Percentiles rank a stretch among this genome's conserved stretches.
phyloP scores from a whole-genome alignment of 345 rosid genomes.

The Pugionium cornutum region DNA sequence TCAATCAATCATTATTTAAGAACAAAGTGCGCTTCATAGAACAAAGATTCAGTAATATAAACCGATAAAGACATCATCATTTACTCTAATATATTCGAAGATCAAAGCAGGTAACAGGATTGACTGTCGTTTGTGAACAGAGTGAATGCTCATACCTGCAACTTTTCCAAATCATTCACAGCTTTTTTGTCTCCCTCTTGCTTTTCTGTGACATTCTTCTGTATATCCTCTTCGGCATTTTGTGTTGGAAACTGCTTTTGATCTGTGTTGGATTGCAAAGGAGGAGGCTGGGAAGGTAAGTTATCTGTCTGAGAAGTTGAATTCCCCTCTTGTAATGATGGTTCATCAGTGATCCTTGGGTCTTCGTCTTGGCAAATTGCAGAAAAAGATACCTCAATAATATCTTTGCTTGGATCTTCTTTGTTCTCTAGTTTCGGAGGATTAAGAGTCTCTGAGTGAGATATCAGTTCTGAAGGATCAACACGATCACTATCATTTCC shows the following conservation, averaged over 20 bases:
- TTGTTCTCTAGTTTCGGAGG: conserved; percentile 19
- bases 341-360: background rate
- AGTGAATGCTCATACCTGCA: conserved; percentile 6
- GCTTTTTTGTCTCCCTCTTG: conserved; percentile 22
- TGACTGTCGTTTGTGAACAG: background rate
- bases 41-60: background rate
- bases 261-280: conserved; percentile 7
- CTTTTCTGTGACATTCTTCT: conserved; percentile 16
- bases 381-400: conserved; percentile 7
- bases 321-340: conserved; percentile 27
- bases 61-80: conserved; percentile 20
- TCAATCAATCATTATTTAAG: conserved; percentile 5
- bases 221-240: conserved; percentile 11
- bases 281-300: conserved; percentile 12
- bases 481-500: conserved; percentile 2
- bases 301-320: conserved; percentile 30
- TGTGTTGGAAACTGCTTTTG: conserved; percentile 8
- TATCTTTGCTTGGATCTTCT: conserved; percentile 25
- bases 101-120: conserved; percentile 12
- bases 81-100: conserved; percentile 27
- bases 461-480: conserved; percentile 19
- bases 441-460: conserved; percentile 29
- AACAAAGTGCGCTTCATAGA: background rate
- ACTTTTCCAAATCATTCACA: conserved; percentile 12
- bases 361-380: conserved; percentile 8